phyloP scores from a whole-genome alignment of 768 basidiomycete genomes.

The Tremella mesenterica region DNA sequence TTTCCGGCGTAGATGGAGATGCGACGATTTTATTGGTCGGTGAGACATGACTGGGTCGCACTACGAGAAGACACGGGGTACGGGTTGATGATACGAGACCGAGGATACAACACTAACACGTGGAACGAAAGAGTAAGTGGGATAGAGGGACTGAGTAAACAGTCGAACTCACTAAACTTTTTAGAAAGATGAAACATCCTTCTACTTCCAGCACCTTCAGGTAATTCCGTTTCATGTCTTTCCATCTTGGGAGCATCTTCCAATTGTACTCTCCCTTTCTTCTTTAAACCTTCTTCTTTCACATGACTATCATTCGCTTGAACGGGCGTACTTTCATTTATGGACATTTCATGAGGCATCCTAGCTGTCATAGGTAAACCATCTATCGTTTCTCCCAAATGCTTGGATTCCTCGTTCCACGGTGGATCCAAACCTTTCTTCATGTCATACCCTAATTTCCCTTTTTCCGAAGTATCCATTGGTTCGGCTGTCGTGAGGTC shows the following conservation, averaged over 20 bases:
- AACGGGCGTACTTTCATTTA: neutral
- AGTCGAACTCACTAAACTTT: slow-evolving; percentile 40
- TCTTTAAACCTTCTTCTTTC: neutral
- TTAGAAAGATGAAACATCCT: slow-evolving; percentile 41
- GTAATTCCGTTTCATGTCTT: slow-evolving; percentile 12
- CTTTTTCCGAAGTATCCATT: neutral
- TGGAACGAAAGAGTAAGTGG: too few species aligned
- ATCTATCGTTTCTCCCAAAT: neutral
- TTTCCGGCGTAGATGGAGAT: too few species aligned
- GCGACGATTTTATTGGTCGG: too few species aligned
- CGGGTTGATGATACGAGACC: too few species aligned
- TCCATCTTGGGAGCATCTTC: neutral
- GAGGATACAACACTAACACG: too few species aligned
- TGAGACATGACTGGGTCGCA: too few species aligned
- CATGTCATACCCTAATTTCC: too few species aligned
- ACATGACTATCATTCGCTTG: neutral
- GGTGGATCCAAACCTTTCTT: too few species aligned
- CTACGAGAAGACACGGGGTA: too few species aligned
- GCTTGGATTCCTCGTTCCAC: neutral
- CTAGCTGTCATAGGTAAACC: neutral
- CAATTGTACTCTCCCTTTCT: too few species aligned
- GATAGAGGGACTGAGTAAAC: slow-evolving; percentile 9
- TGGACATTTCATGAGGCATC: too few species aligned
- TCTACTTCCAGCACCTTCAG: slow-evolving; percentile 34
- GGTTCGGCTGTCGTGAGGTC: too few species aligned